Base-by-base conservation (phyloP, 495 filamentous ascomycete species). In the Chaetomium tenue region DNA sequence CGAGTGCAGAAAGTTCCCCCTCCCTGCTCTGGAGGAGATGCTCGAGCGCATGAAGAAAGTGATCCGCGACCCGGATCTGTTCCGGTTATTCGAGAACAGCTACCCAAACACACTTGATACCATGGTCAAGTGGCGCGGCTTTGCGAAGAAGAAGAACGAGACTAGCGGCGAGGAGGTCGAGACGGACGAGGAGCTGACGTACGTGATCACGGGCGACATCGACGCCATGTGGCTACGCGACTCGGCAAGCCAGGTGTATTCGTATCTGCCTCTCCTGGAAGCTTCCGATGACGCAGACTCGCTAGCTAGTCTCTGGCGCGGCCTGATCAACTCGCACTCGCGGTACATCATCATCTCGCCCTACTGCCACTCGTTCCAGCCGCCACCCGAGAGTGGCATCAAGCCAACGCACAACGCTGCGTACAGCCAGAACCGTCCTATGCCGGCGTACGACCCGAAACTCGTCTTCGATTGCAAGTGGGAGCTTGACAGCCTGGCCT, bases 161-260 rank as follows among this genome's bases (percentile, higher is more conserved):
- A 46, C 44, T 2, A 71, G 70, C 7, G 64, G 63, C n/a, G 68
- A 72, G 61, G 56, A 70, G 8, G 74, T 64, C 8, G 68, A 69
- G 20, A 82, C 84, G 7, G 84, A 85, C 55, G 83, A 87, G 65
- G 86, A 89, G 71, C 74, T 88, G 50, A 83, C 85, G 12, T 88
- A 87, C 65, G 74, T 88, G 30, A 86, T 88, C 66, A 88, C 86
- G 15, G 85, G 86, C 28, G 84, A 87, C 68, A 87, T 87, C 73
- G 82, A 88, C 64, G 86, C 85, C 26, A 87, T 88, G 84, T 87
- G 86, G 85, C 76, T 88, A 68, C 81, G 86, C 18, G 86, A 87
- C 66, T 87, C 84, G 40, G 80, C 84, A 18, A 84, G 84, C 62
- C 85, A 88, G 70, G 79, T 88, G 63, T 81, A 84, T 60, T 85